Conservation (phyloP, 148 eudicot species). For the Camellia lanceoleosa region DNA sequence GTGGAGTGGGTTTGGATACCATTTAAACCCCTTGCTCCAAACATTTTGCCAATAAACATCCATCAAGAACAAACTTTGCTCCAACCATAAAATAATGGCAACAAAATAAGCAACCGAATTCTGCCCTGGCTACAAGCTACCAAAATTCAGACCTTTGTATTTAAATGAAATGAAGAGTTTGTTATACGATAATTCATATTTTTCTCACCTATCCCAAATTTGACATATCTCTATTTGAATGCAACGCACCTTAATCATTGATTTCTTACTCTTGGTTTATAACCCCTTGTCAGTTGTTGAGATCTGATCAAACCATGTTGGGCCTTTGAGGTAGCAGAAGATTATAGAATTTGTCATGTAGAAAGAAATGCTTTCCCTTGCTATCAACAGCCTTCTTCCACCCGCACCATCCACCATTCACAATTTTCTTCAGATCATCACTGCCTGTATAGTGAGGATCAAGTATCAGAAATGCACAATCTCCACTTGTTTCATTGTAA, state of each 20-base stretch:
- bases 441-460: conserved; percentile 94
- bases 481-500: conserved; percentile 79
- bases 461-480: conserved; percentile 89
- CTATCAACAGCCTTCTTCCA: conserved; percentile 92
- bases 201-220: neutral
- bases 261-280: neutral
- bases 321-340: conserved; percentile 93
- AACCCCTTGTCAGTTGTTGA: too few relatives aligned
- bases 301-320: conserved; percentile 57
- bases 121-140: too few relatives aligned
- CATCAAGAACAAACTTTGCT: too few relatives aligned
- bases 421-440: conserved; percentile 86
- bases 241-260: neutral
- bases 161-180: too few relatives aligned
- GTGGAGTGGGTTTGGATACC: too few relatives aligned
- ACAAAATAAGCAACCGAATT: too few relatives aligned
- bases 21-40: too few relatives aligned
- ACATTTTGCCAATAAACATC: too few relatives aligned
- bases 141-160: too few relatives aligned
- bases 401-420: conserved; percentile 95
- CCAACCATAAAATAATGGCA: too few relatives aligned
- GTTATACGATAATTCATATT: too few relatives aligned
- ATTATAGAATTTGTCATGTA: conserved; percentile 86
- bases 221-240: too few relatives aligned
- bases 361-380: conserved; percentile 93